Evolutionary conservation across 2,329 filamentous ascomycete genomes (phyloP), one percentile per base, ranked within the genome.

Genomic region (Fusarium liriodendri): DNA sequence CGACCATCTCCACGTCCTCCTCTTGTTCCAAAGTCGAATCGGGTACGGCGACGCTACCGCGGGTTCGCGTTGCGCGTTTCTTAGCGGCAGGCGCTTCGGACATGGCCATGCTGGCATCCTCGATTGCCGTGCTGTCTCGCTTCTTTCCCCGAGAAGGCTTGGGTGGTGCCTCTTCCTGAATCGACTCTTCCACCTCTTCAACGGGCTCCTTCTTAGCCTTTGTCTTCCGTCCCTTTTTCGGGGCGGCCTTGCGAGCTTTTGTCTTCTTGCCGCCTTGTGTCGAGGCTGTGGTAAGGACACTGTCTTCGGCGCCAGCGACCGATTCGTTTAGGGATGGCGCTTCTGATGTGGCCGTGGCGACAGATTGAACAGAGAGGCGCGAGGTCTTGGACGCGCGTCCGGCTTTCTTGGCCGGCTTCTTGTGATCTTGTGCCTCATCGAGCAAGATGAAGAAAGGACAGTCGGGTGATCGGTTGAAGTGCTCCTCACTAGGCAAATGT

Each of bases 371-470:
- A 1, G 91, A 93, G 16, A 89, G 80, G 37, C 94, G 89, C 5
- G 93, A 94, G 10, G 88, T 87, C 80, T 95, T 95, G 25, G 94
- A 97, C 52, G 87, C 82, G 71, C 88, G 84, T 16, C 83, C 89
- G 81, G 79, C 83, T 80, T 86, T 87, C 84, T 79, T 87, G 58
- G 81, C 81, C 13, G 87, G 81, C 72, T 89, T 88, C 83, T 93
- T 93, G 32, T 84, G 78, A 33, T 84, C 81, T 75, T 85, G 87
- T 78, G 89, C 84, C 77, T 88, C 87, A 78, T 86, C 89, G 29
- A 89, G 87, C 32, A 97, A 89, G 2, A 86, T 83, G 79, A 98
- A 98, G 84, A 97, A 98, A 16, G 91, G 87, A 80, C 97, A 99
- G 27, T 92, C 87, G 0, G 94, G 90, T 2, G 92, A 93, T 76